Base-by-base conservation (phyloP, 202 grass and related monocot species). In the Thinopyrum obtusiflorum region DNA sequence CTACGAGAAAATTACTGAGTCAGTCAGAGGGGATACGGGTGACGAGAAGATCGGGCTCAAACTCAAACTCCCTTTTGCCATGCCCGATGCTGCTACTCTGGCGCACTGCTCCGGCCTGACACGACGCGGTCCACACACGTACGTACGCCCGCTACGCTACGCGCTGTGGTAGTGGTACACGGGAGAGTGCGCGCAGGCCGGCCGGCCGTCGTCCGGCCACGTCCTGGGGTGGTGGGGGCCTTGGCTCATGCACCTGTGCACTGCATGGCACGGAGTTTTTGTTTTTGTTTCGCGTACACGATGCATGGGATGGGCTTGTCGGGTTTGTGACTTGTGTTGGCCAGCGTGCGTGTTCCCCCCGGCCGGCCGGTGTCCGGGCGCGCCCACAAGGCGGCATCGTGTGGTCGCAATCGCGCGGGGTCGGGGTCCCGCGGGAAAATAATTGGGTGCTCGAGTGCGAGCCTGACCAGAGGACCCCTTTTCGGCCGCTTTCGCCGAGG, bases 361-460 rank as follows among this genome's bases (percentile, higher is more conserved):
- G 47, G 18, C 24, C 2, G 26, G 0, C 2, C 7, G 20, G 53
- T 8, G 51, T 55, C 51, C 68, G 3, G 51, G 0, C 51, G 51
- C 51, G 51, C 51, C 51, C 51, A 55, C 51, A 55, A 8, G 51
- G 51, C 51, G 51, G 18, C 80, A 2, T 53, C 77, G 89, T 85
- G 28, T 28, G 5, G 89, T 88, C 89, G n/a, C 77, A 39, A n/a
- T 89, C 88, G 21, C 0, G 21, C 4, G 1, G 70, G 77, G 66
- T 10, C 37, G 37, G 66, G 44, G 71, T 4, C 66, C 74, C 66
- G 14, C 7, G 25, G 4, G 11, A 18, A 40, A 85, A 87, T 87
- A 77, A 91, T 91, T 91, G 85, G 77, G 82, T 72, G 21, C 53
- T 91, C 85, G 63, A 91, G 85, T 81, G 85, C 87, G 9, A 17